These are phyloP conservation scores for Trametes sanguinea DNA, from an alignment of 768 basidiomycete genomes.

Conservation along the genomic window DNA sequence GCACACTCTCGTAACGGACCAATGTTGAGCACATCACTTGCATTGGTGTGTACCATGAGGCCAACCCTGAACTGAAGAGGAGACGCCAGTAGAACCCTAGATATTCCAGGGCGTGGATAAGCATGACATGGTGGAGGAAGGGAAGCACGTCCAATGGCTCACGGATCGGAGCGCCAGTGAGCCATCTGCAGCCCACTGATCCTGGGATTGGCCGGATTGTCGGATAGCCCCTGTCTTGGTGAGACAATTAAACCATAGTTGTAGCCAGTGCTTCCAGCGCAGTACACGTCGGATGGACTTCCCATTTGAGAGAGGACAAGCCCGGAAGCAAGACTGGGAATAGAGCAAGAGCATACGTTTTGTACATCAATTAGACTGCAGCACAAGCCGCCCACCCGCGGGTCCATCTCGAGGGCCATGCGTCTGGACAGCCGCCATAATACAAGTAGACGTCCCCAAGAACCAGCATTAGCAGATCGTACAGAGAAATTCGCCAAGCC, in stretches of 20 bases:
- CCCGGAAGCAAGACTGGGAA: not conserved
- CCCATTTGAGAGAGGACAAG: not conserved
- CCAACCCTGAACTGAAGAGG: too few relatives aligned
- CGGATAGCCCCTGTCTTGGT: too few relatives aligned
- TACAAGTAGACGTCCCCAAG: not conserved
- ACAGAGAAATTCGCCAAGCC: not conserved
- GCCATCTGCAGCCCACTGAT: not conserved
- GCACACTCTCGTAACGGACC: too few relatives aligned
- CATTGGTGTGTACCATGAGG: too few relatives aligned
- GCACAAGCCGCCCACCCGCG: slow-evolving; percentile 4
- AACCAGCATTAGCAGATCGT: not conserved
- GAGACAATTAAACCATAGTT: too few relatives aligned
- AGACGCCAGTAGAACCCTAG: too few relatives aligned
- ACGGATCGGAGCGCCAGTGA: not conserved
- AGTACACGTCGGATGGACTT: too few relatives aligned
- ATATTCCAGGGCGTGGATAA: not conserved
- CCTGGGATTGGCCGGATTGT: too few relatives aligned
- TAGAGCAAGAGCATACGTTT: not conserved
- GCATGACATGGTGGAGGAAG: not conserved
- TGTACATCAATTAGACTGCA: not conserved
- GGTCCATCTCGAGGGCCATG: slow-evolving; percentile 12
- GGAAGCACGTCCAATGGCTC: not conserved
- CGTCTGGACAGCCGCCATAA: slow-evolving; percentile 3
- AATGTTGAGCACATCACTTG: too few relatives aligned
- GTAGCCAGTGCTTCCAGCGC: too few relatives aligned